Conservation (phyloP, 768 basidiomycete species). For the Tulasnella sp. region DNA sequence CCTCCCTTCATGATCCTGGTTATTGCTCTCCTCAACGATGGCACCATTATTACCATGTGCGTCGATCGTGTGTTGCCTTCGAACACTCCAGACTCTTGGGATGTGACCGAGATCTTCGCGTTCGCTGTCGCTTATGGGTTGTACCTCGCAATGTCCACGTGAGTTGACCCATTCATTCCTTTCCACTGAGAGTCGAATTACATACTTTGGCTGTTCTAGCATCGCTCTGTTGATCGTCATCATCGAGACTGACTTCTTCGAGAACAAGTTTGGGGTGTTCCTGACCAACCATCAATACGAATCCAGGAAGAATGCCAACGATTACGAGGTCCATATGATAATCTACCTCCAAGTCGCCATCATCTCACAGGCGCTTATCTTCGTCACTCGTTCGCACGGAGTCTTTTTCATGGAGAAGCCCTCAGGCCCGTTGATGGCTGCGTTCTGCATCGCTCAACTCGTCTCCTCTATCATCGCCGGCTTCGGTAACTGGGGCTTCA, state of each 20-base stretch:
- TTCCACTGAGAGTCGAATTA: too few relatives aligned
- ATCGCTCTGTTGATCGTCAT: slow-evolving; percentile 74
- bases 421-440: slow-evolving; percentile 74
- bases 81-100: slow-evolving; percentile 89
- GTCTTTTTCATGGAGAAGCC: slow-evolving; percentile 98
- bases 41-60: slow-evolving; percentile 97
- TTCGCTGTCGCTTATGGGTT: slow-evolving; percentile 93
- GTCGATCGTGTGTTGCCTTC: slow-evolving; percentile 94
- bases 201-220: slow-evolving; percentile 29
- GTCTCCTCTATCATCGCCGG: slow-evolving; percentile 92
- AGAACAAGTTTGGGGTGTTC: slow-evolving; percentile 66
- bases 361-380: slow-evolving; percentile 97
- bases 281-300: slow-evolving; percentile 25
- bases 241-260: slow-evolving; percentile 83
- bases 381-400: slow-evolving; percentile 86
- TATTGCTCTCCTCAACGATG: slow-evolving; percentile 89
- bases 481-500: slow-evolving; percentile 93
- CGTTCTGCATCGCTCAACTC: slow-evolving; percentile 90
- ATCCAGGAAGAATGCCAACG: slow-evolving; percentile 40
- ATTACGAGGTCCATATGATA: slow-evolving; percentile 74
- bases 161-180: slow-evolving; percentile 25
- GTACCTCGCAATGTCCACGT: slow-evolving; percentile 89
- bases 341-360: slow-evolving; percentile 96
- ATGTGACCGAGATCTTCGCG: slow-evolving; percentile 89
- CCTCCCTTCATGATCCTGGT: slow-evolving; percentile 99